phyloP scores from a whole-genome alignment of 78 protist species.

The Dictyostelium intermedium region DNA sequence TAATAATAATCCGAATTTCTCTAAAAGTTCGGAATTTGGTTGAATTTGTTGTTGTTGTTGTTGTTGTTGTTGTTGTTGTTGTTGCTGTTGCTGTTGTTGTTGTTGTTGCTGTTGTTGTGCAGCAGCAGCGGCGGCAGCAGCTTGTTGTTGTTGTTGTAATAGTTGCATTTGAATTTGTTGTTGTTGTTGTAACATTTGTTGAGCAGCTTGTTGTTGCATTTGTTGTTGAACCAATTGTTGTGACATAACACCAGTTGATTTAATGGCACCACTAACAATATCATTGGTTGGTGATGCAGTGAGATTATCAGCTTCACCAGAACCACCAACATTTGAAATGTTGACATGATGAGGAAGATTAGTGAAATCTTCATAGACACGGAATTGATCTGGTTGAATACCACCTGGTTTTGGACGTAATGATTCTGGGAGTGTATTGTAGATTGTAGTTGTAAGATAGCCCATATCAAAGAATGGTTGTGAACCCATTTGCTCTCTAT shows the following conservation, averaged over 20 bases:
- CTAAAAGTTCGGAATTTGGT: conserved; percentile 28
- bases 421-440: conserved; percentile 88
- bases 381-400: conserved; percentile 79
- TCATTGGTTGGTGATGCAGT: background rate
- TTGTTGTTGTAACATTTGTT: background rate
- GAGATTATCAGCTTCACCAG: background rate
- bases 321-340: background rate
- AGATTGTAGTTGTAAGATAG: conserved; percentile 26
- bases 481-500: conserved; percentile 62
- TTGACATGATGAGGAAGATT: conserved; percentile 68
- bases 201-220: background rate
- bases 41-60: background rate
- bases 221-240: conserved; percentile 1
- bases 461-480: conserved; percentile 84
- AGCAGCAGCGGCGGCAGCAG: background rate
- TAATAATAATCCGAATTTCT: conserved; percentile 17
- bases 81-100: conserved; percentile 3
- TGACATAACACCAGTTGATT: background rate
- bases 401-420: conserved; percentile 90
- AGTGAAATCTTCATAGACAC: conserved; percentile 93
- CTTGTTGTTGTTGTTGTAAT: background rate
- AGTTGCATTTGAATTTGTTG: conserved; percentile 7
- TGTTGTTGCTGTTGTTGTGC: conserved; percentile 1
- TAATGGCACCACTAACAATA: background rate
- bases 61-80: background rate